Percentiles rank a stretch among this genome's conserved stretches.
Conservation (phyloP, 305 asterid species). For the Solanum hybrid region DNA sequence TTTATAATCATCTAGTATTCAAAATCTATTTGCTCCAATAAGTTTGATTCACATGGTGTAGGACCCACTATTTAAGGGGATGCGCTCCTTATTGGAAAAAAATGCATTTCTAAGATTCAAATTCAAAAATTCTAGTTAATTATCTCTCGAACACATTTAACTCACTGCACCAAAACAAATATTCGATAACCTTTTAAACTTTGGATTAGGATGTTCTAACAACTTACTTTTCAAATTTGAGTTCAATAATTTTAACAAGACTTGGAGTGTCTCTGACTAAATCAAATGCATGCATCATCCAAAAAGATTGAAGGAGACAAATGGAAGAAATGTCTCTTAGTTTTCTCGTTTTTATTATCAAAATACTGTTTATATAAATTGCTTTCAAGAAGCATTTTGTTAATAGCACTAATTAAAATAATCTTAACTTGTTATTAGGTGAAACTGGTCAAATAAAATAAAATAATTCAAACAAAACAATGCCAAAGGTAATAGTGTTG, state of each 20-base stretch:
- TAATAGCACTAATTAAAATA: too few relatives aligned
- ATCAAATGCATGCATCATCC: neutral
- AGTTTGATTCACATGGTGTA: neutral
- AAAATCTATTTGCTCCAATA: neutral
- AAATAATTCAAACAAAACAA: neutral
- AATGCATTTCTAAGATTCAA: neutral
- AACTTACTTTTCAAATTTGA: neutral
- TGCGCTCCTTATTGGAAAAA: neutral
- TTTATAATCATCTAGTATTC: neutral
- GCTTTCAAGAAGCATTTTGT: neutral
- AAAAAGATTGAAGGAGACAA: neutral
- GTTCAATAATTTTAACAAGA: neutral
- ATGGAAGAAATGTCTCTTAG: neutral
- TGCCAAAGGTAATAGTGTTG: neutral
- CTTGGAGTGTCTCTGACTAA: neutral
- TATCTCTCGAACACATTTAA: neutral
- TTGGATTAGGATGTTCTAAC: neutral
- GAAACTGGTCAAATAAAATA: neutral
- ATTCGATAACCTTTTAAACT: neutral
- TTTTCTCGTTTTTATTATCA: neutral
- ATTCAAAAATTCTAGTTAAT: neutral
- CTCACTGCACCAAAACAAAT: neutral
- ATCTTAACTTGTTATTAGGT: neutral
- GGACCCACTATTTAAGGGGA: neutral
- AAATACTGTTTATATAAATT: neutral